Conservation (phyloP, 345 rosid species). For the Camelina hispida region DNA sequence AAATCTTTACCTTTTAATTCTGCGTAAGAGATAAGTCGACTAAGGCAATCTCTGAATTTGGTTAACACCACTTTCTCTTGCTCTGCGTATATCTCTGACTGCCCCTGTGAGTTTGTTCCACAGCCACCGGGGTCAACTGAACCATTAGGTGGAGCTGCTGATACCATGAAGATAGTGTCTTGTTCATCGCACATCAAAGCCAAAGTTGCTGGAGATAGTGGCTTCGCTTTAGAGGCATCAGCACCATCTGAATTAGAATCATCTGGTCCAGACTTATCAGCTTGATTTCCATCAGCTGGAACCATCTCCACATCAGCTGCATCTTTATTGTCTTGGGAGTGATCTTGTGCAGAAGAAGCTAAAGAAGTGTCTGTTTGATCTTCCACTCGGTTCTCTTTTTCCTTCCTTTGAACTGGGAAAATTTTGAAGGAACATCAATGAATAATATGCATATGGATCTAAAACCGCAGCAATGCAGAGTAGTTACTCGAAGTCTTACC, state of each 20-base stretch:
- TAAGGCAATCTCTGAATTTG: slow-evolving; percentile 85
- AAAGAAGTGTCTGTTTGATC: slow-evolving; percentile 55
- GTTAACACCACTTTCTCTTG: slow-evolving; percentile 83
- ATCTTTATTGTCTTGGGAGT: slow-evolving; percentile 55
- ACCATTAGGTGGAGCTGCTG: slow-evolving; percentile 70
- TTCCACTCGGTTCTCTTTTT: slow-evolving; percentile 54
- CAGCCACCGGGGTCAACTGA: slow-evolving; percentile 54
- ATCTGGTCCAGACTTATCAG: slow-evolving; percentile 56
- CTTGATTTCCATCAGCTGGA: slow-evolving; percentile 55
- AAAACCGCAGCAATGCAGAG: slow-evolving; percentile 22
- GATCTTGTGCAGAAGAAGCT: slow-evolving; percentile 65
- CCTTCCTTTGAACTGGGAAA: slow-evolving; percentile 58
- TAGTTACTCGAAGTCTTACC: slow-evolving; percentile 52
- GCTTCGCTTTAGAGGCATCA: slow-evolving; percentile 69
- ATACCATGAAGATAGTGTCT: slow-evolving; percentile 77
- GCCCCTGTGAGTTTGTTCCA: slow-evolving; percentile 57
- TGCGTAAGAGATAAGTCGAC: slow-evolving; percentile 80
- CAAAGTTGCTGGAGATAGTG: slow-evolving; percentile 97
- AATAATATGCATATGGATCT: background rate
- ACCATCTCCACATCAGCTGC: slow-evolving; percentile 49
- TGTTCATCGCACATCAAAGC: slow-evolving; percentile 99
- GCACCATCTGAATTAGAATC: slow-evolving; percentile 59
- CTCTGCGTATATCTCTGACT: slow-evolving; percentile 70
- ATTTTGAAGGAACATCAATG: slow-evolving; percentile 16
- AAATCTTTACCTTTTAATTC: slow-evolving; percentile 68